Evolutionary conservation across 331 rosid genomes (phyloP).

Genomic region (Stylosanthes scabra): DNA sequence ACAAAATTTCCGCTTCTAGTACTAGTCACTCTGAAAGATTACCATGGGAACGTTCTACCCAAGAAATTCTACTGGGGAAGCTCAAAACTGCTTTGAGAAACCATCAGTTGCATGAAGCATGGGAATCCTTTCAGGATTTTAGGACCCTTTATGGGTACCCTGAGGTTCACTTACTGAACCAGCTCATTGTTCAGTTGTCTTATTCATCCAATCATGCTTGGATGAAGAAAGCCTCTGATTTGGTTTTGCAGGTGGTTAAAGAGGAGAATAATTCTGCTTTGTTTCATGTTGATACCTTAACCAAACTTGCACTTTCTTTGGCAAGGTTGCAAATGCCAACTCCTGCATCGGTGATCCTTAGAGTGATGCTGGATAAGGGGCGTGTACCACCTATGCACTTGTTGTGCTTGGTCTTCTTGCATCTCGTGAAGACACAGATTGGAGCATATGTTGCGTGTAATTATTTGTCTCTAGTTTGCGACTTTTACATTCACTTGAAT

Average conservation of each 20-base stretch:
- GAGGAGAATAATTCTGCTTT: conserved; percentile 66
- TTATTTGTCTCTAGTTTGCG: conserved; percentile 68
- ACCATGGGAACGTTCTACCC: conserved; percentile 83
- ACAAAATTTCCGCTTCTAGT: conserved; percentile 37
- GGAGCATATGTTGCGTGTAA: conserved; percentile 74
- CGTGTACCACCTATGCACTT: conserved; percentile 61
- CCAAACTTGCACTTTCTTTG: conserved; percentile 69
- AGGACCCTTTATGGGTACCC: conserved; percentile 80
- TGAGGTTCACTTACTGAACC: conserved; percentile 51
- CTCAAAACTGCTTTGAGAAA: conserved; percentile 63
- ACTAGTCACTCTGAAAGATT: conserved; percentile 46
- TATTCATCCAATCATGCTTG: conserved; percentile 65
- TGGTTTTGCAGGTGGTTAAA: conserved; percentile 55
- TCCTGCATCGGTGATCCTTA: conserved; percentile 58
- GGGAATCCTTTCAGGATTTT: conserved; percentile 76
- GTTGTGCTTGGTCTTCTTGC: conserved; percentile 63
- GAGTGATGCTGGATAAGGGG: conserved; percentile 61
- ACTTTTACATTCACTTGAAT: conserved; percentile 44
- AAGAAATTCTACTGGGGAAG: conserved; percentile 56
- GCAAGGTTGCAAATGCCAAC: conserved; percentile 76
- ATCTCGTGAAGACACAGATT: conserved; percentile 71
- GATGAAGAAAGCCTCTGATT: conserved; percentile 65
- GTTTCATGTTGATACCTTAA: conserved; percentile 59
- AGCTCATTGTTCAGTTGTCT: conserved; percentile 63
- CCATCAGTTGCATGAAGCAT: conserved; percentile 65